A percentile compares a stretch with the other conserved stretches of the same genome.
These are phyloP conservation scores for Acmispon strigosus DNA, from an alignment of 306 rosid genomes.

Conservation along the genomic window DNA sequence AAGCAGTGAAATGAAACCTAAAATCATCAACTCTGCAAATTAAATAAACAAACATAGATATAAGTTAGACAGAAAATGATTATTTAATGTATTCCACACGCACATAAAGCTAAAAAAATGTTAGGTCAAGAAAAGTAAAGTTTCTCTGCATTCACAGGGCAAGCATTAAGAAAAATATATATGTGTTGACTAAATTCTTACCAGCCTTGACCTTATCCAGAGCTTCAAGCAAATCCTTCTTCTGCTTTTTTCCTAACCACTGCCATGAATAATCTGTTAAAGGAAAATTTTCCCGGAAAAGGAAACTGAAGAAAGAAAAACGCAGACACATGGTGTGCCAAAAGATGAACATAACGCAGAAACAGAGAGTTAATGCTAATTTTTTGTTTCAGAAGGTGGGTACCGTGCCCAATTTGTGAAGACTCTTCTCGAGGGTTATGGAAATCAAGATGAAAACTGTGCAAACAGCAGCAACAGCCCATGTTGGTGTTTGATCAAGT, in stretches of 20 bases:
- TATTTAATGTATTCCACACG: neutral
- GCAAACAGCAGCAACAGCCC: constrained; percentile 91
- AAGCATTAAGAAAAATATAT: neutral
- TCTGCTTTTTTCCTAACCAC: constrained; percentile 27
- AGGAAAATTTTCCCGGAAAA: neutral
- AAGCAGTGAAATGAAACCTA: constrained; percentile 87
- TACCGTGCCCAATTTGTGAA: constrained; percentile 70
- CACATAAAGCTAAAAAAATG: neutral
- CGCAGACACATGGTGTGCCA: neutral
- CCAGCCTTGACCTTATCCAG: constrained; percentile 87
- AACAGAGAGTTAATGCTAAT: neutral
- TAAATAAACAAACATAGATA: neutral
- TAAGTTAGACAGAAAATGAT: neutral
- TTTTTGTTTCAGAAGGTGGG: neutral
- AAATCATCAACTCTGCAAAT: constrained; percentile 89
- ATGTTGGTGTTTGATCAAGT: constrained; percentile 82
- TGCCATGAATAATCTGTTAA: neutral
- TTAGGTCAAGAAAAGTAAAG: neutral
- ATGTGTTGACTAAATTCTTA: constrained; percentile 7
- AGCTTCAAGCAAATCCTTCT: constrained; percentile 75
- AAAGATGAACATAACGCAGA: neutral
- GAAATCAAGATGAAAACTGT: constrained; percentile 68
- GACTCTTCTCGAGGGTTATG: constrained; percentile 49
- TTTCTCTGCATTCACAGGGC: neutral
- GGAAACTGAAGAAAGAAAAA: neutral